phyloP scores from a whole-genome alignment of 2,329 filamentous ascomycete species.

The Cladosporium sp. region DNA sequence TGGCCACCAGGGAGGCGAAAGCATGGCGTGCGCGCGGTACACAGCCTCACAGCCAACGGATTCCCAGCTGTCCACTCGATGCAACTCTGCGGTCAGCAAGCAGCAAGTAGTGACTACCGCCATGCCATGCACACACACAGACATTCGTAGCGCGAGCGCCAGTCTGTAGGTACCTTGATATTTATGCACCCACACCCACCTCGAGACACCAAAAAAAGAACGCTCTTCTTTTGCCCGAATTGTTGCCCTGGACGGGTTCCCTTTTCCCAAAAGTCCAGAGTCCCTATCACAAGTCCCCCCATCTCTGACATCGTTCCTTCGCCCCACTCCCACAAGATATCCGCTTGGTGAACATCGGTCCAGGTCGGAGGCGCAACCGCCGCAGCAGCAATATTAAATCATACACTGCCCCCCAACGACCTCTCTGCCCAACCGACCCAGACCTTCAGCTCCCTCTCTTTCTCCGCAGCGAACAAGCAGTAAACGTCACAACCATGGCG shows the following conservation, averaged over 20 bases:
- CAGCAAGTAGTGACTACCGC: background rate
- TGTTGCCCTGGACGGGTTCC: background rate
- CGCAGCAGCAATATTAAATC: background rate
- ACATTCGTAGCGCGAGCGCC: background rate
- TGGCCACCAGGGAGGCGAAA: no score
- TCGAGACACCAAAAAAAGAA: background rate
- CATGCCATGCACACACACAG: background rate
- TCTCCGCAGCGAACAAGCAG: background rate
- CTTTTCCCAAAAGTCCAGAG: background rate
- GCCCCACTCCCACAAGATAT: background rate
- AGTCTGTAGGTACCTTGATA: background rate
- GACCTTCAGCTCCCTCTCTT: background rate
- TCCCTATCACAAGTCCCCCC: background rate
- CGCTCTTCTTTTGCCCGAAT: background rate
- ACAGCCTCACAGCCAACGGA: constrained; percentile 8
- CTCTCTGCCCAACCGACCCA: background rate
- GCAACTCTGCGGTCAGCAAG: constrained; percentile 9
- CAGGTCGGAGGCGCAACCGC: background rate
- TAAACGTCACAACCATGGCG: constrained; percentile 20
- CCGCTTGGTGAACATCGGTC: constrained; percentile 2
- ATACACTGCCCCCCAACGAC: background rate
- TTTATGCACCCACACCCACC: background rate
- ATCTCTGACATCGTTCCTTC: background rate
- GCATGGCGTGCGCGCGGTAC: background rate
- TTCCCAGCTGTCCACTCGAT: constrained; percentile 7